These are phyloP conservation scores for Lepiota brunneoincarnata DNA, from an alignment of 768 basidiomycete species.

Conservation along the genomic window DNA sequence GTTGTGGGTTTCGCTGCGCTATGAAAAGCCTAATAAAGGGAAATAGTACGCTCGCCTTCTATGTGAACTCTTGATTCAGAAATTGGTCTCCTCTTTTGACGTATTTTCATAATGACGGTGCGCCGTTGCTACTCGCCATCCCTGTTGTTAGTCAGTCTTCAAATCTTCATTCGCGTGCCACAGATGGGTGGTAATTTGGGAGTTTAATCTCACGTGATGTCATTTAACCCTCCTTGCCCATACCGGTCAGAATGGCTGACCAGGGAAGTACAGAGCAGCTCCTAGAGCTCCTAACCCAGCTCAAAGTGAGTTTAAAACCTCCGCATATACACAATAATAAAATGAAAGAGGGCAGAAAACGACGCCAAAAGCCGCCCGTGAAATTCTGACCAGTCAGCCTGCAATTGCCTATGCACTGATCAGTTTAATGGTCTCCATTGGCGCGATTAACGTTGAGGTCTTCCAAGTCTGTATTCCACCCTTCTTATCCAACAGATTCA, in stretches of 20 bases:
- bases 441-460: slow-evolving; percentile 71
- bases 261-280: slow-evolving; percentile 52
- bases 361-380: slow-evolving; percentile 63
- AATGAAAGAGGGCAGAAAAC: slow-evolving; percentile 54
- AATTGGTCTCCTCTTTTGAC: too few species aligned
- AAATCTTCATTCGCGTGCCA: too few species aligned
- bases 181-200: too few species aligned
- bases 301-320: slow-evolving; percentile 47
- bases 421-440: slow-evolving; percentile 74
- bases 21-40: too few species aligned
- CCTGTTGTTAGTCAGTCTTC: too few species aligned
- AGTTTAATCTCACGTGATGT: too few species aligned
- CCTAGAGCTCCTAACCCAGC: slow-evolving; percentile 70
- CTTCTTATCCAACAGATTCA: neutral
- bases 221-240: too few species aligned
- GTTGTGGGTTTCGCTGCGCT: too few species aligned
- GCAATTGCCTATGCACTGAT: slow-evolving; percentile 78
- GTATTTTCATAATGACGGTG: too few species aligned
- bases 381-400: slow-evolving; percentile 69
- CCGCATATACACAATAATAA: neutral
- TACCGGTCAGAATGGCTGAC: slow-evolving; percentile 4
- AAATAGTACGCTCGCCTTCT: too few species aligned
- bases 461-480: slow-evolving; percentile 52
- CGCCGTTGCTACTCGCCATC: too few species aligned
- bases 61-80: too few species aligned